These are phyloP conservation scores for Pseudogymnoascus sp. DNA, from an alignment of 2,329 filamentous ascomycete species.

Conservation along the genomic window DNA sequence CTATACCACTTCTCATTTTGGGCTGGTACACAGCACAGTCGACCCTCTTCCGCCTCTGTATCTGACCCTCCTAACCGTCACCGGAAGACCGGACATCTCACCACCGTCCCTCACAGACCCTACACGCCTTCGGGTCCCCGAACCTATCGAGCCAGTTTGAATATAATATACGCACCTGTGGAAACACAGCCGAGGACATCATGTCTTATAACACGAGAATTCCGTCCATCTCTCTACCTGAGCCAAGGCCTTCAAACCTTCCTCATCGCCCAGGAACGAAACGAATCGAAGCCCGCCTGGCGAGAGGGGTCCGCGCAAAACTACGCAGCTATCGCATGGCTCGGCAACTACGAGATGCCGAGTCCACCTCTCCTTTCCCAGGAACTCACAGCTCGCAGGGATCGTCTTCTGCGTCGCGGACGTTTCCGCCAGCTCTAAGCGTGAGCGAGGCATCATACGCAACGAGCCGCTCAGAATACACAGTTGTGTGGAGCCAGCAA, in stretches of 20 bases:
- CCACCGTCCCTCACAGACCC: neutral
- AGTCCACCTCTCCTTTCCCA: conserved; percentile 7
- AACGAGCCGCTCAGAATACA: neutral
- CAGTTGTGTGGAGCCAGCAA: conserved; percentile 3
- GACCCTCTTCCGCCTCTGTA: neutral
- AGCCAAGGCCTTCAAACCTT: neutral
- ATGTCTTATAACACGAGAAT: neutral
- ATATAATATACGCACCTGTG: neutral
- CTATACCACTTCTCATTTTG: neutral
- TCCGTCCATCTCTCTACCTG: neutral
- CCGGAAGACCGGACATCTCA: neutral
- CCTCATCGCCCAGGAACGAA: conserved; percentile 1
- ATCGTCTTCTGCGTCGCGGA: neutral
- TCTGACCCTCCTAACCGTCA: neutral
- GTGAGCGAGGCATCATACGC: neutral
- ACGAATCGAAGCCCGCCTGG: neutral
- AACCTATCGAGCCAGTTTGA: neutral
- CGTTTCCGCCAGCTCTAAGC: neutral
- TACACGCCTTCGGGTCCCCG: neutral
- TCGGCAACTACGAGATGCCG: neutral
- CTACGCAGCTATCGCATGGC: neutral
- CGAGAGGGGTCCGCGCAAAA: neutral
- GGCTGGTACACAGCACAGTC: neutral
- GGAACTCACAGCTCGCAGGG: neutral
- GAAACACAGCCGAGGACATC: neutral